Percentiles rank a stretch among this genome's conserved stretches.
Conservation (phyloP, 164 flowering plant genomes). For the Magnolia kwangsiensis region DNA sequence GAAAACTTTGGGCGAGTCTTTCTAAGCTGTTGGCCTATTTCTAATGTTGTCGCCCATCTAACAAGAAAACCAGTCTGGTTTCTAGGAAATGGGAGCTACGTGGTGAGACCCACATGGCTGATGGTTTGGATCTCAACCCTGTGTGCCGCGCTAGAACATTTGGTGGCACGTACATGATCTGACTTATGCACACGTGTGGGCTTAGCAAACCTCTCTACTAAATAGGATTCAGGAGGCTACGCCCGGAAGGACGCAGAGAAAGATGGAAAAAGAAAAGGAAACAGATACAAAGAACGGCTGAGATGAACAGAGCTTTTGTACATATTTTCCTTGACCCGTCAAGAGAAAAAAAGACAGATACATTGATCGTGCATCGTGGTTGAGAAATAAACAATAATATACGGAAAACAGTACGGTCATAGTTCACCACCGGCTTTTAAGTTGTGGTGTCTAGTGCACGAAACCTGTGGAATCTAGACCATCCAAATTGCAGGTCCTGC, state of each 20-base stretch:
- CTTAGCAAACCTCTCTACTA: too few relatives aligned
- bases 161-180: too few relatives aligned
- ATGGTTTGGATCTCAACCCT: too few relatives aligned
- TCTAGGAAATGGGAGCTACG: too few relatives aligned
- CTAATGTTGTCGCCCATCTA: too few relatives aligned
- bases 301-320: background rate
- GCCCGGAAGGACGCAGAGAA: background rate
- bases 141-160: too few relatives aligned
- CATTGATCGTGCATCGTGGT: background rate
- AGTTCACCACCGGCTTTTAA: background rate
- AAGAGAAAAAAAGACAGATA: background rate
- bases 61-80: too few relatives aligned
- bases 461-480: background rate
- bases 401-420: background rate
- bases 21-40: too few relatives aligned
- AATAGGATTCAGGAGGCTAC: background rate
- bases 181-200: too few relatives aligned
- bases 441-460: background rate
- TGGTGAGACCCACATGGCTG: too few relatives aligned
- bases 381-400: background rate
- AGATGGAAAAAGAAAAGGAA: background rate
- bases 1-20: background rate
- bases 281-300: constrained; percentile 2
- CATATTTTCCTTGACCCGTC: background rate
- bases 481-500: background rate